phyloP scores from a whole-genome alignment of 441 rosid species.

The Daphne laureola region DNA sequence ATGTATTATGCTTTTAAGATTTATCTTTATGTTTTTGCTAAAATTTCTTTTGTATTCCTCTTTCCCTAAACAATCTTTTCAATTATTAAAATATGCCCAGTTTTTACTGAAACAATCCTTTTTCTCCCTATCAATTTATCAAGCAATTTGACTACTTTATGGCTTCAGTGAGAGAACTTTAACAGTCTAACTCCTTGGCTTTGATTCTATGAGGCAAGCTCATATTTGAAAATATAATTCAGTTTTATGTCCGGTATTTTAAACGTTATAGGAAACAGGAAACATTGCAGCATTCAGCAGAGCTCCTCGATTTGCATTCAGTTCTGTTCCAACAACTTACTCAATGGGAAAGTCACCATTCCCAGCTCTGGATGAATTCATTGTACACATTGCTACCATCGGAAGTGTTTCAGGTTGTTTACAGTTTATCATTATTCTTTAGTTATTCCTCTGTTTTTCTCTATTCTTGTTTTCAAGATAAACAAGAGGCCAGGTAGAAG shows the following conservation, averaged over 20 bases:
- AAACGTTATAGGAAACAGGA: constrained; percentile 40
- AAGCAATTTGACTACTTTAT: too few relatives aligned
- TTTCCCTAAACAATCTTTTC: too few relatives aligned
- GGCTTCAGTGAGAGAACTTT: too few relatives aligned
- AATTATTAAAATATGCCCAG: too few relatives aligned
- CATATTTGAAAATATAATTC: constrained; percentile 8
- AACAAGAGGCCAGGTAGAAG: neutral
- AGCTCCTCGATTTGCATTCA: constrained; percentile 26
- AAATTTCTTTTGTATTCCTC: too few relatives aligned
- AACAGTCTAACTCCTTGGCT: too few relatives aligned
- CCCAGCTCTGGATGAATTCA: constrained; percentile 71
- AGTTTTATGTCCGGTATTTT: constrained; percentile 3
- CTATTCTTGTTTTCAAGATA: neutral
- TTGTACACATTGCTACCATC: constrained; percentile 61
- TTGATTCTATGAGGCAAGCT: constrained; percentile 5
- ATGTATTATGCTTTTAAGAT: too few relatives aligned
- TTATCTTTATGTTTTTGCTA: too few relatives aligned
- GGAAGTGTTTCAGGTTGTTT: constrained; percentile 62
- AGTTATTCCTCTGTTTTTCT: neutral
- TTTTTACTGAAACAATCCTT: too few relatives aligned
- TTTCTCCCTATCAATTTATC: too few relatives aligned
- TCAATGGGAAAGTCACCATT: constrained; percentile 71
- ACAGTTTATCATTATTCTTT: neutral
- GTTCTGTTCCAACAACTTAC: constrained; percentile 38
- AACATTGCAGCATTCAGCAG: constrained; percentile 27